Conservation (phyloP, 176 grass and related monocot species). For the Pontederia crassipes region DNA sequence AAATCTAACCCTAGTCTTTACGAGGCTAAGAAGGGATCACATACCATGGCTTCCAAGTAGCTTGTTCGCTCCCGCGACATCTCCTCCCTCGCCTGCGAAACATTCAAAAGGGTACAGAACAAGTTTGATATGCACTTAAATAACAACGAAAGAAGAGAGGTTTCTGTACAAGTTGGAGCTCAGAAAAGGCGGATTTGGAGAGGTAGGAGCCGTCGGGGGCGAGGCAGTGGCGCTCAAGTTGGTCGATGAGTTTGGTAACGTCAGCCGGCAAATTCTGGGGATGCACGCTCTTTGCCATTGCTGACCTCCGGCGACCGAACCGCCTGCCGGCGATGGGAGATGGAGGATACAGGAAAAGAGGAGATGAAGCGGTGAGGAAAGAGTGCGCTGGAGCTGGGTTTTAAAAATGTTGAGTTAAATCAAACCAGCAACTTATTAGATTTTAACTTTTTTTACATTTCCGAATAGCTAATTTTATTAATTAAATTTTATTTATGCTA, state of each 20-base stretch:
- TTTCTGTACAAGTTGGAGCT: slow-evolving; percentile 59
- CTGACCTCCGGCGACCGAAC: slow-evolving; percentile 2
- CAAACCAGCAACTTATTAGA: too few relatives aligned
- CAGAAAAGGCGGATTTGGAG: slow-evolving; percentile 58
- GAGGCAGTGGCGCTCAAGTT: slow-evolving; percentile 86
- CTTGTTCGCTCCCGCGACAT: slow-evolving; percentile 61
- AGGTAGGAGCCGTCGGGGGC: slow-evolving; percentile 83
- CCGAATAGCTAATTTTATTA: too few relatives aligned
- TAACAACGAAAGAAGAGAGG: background rate
- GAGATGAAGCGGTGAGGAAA: too few relatives aligned
- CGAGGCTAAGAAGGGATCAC: slow-evolving; percentile 8
- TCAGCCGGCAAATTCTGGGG: slow-evolving; percentile 58
- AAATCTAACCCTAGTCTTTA: slow-evolving; percentile 9
- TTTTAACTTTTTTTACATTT: too few relatives aligned
- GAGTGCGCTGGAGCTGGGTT: too few relatives aligned
- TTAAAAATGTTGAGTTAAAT: too few relatives aligned
- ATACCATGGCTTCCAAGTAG: slow-evolving; percentile 84
- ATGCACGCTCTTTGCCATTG: slow-evolving; percentile 55
- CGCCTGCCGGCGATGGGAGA: slow-evolving; percentile 7
- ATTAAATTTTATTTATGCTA: too few relatives aligned
- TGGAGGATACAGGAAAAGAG: background rate
- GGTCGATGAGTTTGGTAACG: slow-evolving; percentile 67
- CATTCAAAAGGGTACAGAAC: background rate
- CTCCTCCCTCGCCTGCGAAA: slow-evolving; percentile 71
- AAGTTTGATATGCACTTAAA: background rate